Conservation (phyloP, 257 asterid genomes). For the Ophiorrhiza pumila region DNA sequence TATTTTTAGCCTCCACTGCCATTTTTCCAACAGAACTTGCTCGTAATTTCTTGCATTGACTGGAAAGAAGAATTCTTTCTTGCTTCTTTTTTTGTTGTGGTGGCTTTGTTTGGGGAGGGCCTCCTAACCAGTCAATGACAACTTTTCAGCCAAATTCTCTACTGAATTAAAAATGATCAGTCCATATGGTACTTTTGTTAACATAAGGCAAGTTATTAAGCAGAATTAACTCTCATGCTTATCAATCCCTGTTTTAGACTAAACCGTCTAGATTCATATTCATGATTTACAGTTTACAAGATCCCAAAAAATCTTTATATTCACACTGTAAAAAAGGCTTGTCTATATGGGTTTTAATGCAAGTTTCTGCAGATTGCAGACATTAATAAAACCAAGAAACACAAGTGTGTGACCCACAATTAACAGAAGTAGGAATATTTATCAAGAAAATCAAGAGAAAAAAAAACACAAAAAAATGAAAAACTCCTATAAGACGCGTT, state of each 20-base stretch:
- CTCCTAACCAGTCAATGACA: not conserved
- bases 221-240: not conserved
- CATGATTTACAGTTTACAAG: not conserved
- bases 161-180: not conserved
- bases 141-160: not conserved
- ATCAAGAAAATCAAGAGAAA: no score
- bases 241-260: not conserved
- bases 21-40: not conserved
- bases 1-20: not conserved
- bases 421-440: no score
- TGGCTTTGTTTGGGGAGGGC: not conserved
- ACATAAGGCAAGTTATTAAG: not conserved
- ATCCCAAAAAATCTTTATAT: not conserved
- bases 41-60: not conserved
- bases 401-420: no score
- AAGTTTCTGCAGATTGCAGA: no score
- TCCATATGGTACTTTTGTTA: not conserved
- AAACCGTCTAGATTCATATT: not conserved
- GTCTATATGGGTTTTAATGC: no score
- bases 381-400: no score
- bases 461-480: no score
- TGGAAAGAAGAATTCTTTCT: no score
- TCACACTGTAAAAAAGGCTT: not conserved
- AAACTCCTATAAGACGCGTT: no score
- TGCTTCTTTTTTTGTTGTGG: not conserved